Percentiles rank a stretch among this genome's conserved stretches.
Conservation (phyloP, 106 monocot species). For the Dactylorhiza incarnata region DNA sequence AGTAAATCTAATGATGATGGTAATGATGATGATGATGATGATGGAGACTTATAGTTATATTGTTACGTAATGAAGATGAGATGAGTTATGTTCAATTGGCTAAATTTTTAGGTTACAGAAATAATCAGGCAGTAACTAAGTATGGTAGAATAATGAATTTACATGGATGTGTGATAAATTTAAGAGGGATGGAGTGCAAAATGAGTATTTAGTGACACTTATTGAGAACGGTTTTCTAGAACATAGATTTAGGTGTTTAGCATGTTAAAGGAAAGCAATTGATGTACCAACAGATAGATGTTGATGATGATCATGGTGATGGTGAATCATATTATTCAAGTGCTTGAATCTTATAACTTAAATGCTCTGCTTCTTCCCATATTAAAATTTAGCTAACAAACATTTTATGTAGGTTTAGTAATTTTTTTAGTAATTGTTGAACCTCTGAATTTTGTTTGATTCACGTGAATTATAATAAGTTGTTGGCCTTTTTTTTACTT, state of each 20-base stretch:
- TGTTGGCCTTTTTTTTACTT: not conserved
- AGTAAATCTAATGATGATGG: not conserved
- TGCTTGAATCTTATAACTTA: not conserved
- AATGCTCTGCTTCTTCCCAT: not conserved
- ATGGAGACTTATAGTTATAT: not conserved
- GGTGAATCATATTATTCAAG: not conserved
- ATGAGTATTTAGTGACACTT: not conserved
- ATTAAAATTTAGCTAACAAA: not conserved
- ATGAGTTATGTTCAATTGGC: not conserved
- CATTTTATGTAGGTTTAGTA: not conserved
- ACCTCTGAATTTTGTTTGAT: not conserved
- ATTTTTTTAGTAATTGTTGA: not conserved
- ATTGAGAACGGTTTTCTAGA: not conserved
- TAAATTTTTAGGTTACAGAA: no score
- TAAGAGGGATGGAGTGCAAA: not conserved
- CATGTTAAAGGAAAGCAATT: not conserved
- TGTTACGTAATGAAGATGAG: not conserved
- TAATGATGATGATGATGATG: not conserved
- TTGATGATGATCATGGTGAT: not conserved
- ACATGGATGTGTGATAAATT: not conserved
- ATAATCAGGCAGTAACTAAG: not conserved
- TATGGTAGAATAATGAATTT: not conserved
- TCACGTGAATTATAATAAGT: not conserved
- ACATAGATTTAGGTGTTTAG: not conserved
- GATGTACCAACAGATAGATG: not conserved